Evolutionary conservation across 2,329 filamentous ascomycete species (phyloP), one percentile per base, ranked within the genome.

Genomic region (Claviceps africana): DNA sequence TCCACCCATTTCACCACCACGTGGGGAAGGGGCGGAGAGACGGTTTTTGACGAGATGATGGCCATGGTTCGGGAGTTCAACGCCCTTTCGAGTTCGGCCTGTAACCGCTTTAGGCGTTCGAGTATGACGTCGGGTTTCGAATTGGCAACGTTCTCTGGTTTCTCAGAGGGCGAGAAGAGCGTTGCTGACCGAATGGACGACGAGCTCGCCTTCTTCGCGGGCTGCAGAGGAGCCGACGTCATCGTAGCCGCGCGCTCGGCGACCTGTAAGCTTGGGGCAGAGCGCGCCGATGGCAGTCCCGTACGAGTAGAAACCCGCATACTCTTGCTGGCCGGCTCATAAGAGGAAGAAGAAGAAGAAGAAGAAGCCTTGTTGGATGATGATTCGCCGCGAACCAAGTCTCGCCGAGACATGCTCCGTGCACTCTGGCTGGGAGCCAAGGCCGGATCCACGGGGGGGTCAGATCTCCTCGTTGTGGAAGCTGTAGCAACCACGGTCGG

Each of bases 1-100:
- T 93, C 87, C 7, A 93, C 87, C 87, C 87, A 93, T 63, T 90
- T 88, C 11, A 84, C 78, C 13, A 84, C 81, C 45, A 84, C 78
- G 62, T 82, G 69, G 62, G 84, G 76, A 63, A 83, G 66, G 55
- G 81, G 62, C 62, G 76, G 70, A 52, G 75, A 65, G 56, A 74
- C 67, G 53, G 75, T 70, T 67, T 79, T 76, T 10, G 76, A 70
- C 0, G 73, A 75, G 48, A 82, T 70, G 51, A 81, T 72, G 21
- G 80, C 80, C 73, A 80, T 82, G 1, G 79, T 73, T 60, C 81
- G 74, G 40, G 81, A 72, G 58, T 83, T 83, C 8, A 84, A 67
- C 3, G 81, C 79, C 47, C 81, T 70, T 58, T 83, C 79, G 25
- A 84, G 65, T 61, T 84, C 81, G 0, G 68, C 64, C 61, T 82